phyloP scores from a whole-genome alignment of 2,329 filamentous ascomycete genomes.

The Penicillium expansum region DNA sequence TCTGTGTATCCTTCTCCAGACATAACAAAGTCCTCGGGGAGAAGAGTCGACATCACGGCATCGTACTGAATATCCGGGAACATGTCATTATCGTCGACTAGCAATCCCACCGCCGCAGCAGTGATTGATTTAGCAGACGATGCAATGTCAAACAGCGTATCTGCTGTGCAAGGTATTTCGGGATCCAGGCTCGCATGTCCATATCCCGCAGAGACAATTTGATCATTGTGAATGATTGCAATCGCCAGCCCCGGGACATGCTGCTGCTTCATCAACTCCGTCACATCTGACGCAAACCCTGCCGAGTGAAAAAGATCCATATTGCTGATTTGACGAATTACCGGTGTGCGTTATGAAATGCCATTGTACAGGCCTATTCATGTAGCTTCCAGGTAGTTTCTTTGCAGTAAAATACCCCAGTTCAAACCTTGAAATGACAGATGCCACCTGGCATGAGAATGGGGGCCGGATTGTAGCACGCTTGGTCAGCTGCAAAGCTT shows the following conservation, averaged over 20 bases:
- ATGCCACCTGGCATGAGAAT: neutral
- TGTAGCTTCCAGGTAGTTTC: neutral
- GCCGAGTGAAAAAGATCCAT: neutral
- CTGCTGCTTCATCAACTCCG: neutral
- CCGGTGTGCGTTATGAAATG: neutral
- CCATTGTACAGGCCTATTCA: neutral
- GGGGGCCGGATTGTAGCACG: neutral
- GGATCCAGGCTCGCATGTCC: slow-evolving; percentile 19
- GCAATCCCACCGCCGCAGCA: slow-evolving; percentile 35
- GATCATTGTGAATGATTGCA: slow-evolving; percentile 16
- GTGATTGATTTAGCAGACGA: slow-evolving; percentile 27
- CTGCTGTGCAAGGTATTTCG: slow-evolving; percentile 17
- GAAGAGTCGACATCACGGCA: slow-evolving; percentile 34
- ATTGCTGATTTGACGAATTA: neutral
- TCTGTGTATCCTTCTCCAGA: slow-evolving; percentile 8
- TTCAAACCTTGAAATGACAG: neutral
- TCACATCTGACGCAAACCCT: neutral
- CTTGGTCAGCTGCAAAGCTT: neutral
- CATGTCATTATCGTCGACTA: slow-evolving; percentile 23
- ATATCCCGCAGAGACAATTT: slow-evolving; percentile 16
- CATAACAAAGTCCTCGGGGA: slow-evolving; percentile 55
- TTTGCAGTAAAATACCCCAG: neutral
- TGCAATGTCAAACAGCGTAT: slow-evolving; percentile 28
- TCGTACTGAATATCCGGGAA: neutral
- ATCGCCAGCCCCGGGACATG: slow-evolving; percentile 7